These are phyloP conservation scores for Capsicum chinense DNA, from an alignment of 257 asterid species.

Conservation along the genomic window DNA sequence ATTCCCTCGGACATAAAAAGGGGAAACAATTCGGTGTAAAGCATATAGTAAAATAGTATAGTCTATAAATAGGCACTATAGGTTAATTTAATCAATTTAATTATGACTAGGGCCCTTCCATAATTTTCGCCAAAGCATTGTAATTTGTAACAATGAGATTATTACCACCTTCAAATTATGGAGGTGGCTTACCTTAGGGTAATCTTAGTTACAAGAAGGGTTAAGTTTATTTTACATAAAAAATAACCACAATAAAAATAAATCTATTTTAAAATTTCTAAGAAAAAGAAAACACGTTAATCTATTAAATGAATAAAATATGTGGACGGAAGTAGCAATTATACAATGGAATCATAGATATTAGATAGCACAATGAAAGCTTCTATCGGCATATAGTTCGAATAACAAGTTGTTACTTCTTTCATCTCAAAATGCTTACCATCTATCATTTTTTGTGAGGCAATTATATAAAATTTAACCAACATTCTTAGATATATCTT, in stretches of 20 bases:
- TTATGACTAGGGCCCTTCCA: neutral
- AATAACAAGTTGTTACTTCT: neutral
- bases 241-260: too few relatives aligned
- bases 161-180: neutral
- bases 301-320: neutral
- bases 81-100: neutral
- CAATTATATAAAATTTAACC: neutral
- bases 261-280: neutral
- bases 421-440: neutral
- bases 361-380: neutral
- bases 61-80: neutral
- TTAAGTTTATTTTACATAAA: neutral
- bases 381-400: neutral
- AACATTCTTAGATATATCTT: neutral
- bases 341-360: neutral
- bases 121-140: neutral
- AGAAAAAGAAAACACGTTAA: neutral
- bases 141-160: neutral
- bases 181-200: neutral
- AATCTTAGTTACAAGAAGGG: neutral
- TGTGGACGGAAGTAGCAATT: neutral
- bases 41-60: slow-evolving; percentile 25
- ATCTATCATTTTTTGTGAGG: neutral
- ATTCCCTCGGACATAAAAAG: slow-evolving; percentile 50
- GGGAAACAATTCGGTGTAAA: slow-evolving; percentile 63